Conservation (phyloP, 2,329 filamentous ascomycete genomes). For the Aschersonia sp. region DNA sequence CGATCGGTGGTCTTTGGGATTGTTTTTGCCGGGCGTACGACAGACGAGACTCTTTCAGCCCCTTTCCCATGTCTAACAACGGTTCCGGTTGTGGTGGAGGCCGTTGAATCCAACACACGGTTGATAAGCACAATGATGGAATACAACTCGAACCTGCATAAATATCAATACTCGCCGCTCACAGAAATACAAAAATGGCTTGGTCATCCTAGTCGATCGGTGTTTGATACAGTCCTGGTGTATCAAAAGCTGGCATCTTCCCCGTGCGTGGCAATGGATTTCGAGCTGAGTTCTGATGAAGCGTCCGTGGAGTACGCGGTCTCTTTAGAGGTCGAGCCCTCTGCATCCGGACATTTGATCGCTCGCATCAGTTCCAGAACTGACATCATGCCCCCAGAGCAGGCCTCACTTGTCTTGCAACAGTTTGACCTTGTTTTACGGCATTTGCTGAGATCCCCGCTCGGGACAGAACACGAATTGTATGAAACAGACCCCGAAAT, state of each 20-base stretch:
- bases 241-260: slow-evolving; percentile 49
- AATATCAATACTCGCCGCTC: slow-evolving; percentile 58
- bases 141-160: slow-evolving; percentile 48
- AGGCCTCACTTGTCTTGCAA: slow-evolving; percentile 49
- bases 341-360: slow-evolving; percentile 27
- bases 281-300: slow-evolving; percentile 48
- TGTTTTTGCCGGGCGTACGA: slow-evolving; percentile 61
- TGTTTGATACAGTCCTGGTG: slow-evolving; percentile 78
- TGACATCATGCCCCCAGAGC: slow-evolving; percentile 50
- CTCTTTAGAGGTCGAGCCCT: slow-evolving; percentile 64
- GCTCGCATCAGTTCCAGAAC: slow-evolving; percentile 53
- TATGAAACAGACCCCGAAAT: slow-evolving; percentile 19
- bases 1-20: slow-evolving; percentile 60
- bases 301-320: slow-evolving; percentile 63
- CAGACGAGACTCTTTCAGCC: slow-evolving; percentile 40
- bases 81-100: slow-evolving; percentile 52
- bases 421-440: slow-evolving; percentile 60
- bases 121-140: slow-evolving; percentile 50
- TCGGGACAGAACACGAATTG: slow-evolving; percentile 24
- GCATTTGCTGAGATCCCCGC: slow-evolving; percentile 37
- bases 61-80: slow-evolving; percentile 74
- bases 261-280: slow-evolving; percentile 22
- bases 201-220: slow-evolving; percentile 43
- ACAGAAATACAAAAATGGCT: slow-evolving; percentile 59
- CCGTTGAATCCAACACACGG: slow-evolving; percentile 35